Percentiles rank a stretch among this genome's conserved stretches.
Evolutionary conservation across 2,329 filamentous ascomycete species (phyloP).

Genomic region (Penicillium rolfsii): DNA sequence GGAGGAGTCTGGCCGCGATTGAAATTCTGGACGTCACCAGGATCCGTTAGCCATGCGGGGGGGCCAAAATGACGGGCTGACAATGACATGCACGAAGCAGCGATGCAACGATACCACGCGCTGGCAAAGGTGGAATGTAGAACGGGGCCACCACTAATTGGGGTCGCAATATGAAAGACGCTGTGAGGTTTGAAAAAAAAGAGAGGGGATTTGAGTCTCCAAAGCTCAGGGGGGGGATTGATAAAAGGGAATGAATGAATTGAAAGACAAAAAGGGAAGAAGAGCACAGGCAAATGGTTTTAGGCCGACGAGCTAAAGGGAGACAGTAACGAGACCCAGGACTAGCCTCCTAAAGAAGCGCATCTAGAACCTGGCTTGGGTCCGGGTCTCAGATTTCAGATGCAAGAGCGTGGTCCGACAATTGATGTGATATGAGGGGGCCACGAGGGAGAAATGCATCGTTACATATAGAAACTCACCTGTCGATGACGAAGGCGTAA

Average conservation of each 20-base stretch:
- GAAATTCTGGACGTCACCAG: conserved; percentile 33
- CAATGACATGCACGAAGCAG: conserved; percentile 9
- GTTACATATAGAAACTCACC: conserved; percentile 16
- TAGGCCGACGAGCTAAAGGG: not conserved
- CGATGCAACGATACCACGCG: conserved; percentile 13
- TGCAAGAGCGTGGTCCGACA: not conserved
- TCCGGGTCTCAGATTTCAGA: conserved; percentile 5
- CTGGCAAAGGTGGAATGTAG: not conserved
- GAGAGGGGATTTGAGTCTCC: not conserved
- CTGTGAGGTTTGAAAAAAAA: not conserved
- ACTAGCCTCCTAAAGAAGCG: not conserved
- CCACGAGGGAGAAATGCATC: not conserved
- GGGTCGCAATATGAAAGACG: conserved; percentile 11
- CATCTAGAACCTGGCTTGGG: conserved; percentile 4
- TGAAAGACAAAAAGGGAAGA: not conserved
- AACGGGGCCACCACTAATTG: not conserved
- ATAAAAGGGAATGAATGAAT: not conserved
- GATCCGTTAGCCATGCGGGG: conserved; percentile 31
- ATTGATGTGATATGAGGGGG: not conserved
- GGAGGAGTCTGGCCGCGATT: conserved; percentile 36
- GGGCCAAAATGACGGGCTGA: conserved; percentile 17
- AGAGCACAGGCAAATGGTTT: not conserved
- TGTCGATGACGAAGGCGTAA: conserved; percentile 27
- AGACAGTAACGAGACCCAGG: conserved; percentile 5
- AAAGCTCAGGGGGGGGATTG: not conserved